Evolutionary conservation across 2,329 filamentous ascomycete genomes (phyloP).

Genomic region (Acrodontium crateriforme): DNA sequence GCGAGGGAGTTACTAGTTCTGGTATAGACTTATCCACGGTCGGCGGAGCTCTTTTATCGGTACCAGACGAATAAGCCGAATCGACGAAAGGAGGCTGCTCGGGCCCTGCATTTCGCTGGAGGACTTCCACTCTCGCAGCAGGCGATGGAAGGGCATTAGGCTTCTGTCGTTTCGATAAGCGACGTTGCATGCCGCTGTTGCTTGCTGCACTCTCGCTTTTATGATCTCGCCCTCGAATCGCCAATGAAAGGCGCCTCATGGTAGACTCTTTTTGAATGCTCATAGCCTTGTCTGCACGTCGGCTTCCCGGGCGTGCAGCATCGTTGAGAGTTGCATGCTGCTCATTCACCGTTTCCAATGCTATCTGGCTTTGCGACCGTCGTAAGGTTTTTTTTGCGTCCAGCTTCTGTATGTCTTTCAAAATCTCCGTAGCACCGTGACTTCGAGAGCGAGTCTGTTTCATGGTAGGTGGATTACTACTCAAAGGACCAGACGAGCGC

Average conservation of each 20-base stretch:
- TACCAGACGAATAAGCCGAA: conserved; percentile 1
- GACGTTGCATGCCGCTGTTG: conserved; percentile 14
- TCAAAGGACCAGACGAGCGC: not conserved
- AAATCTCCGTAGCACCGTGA: not conserved
- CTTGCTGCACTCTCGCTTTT: too few species aligned
- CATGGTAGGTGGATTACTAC: conserved; percentile 1
- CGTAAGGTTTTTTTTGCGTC: not conserved
- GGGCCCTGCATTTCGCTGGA: too few species aligned
- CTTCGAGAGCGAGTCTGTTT: not conserved
- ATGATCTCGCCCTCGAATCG: too few species aligned
- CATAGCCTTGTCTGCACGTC: conserved; percentile 2
- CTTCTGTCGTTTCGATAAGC: conserved; percentile 16
- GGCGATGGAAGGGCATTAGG: not conserved
- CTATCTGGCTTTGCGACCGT: not conserved
- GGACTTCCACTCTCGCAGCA: too few species aligned
- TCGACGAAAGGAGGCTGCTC: too few species aligned
- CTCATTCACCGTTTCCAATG: not conserved
- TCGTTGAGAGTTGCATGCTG: too few species aligned
- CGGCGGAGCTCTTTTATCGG: too few species aligned
- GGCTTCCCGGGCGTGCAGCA: conserved; percentile 3
- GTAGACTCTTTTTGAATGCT: too few species aligned
- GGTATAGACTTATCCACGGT: too few species aligned
- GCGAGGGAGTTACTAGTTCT: too few species aligned
- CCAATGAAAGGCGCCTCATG: too few species aligned
- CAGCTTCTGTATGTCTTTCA: too few species aligned